phyloP scores from a whole-genome alignment of 495 filamentous ascomycete species.

The Durotheca rogersii region DNA sequence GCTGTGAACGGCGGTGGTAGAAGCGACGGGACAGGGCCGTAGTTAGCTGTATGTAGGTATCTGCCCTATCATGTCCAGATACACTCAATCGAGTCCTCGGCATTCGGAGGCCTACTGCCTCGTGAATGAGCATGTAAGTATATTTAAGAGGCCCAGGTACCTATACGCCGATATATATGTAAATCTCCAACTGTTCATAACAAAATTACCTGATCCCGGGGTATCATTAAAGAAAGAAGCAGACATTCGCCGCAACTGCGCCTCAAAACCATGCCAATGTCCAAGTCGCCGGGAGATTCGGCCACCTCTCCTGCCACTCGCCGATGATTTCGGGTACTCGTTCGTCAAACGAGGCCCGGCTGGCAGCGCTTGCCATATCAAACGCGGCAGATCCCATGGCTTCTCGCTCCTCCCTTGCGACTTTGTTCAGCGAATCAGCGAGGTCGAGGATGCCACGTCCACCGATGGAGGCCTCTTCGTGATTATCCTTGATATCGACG shows the following conservation, averaged over 20 bases:
- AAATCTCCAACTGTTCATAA: not conserved
- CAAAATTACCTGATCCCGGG: slow-evolving; percentile 20
- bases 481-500: slow-evolving; percentile 97
- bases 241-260: slow-evolving; percentile 4
- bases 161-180: not conserved
- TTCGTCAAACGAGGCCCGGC: slow-evolving; percentile 82
- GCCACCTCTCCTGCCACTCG: slow-evolving; percentile 96
- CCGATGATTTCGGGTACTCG: slow-evolving; percentile 88
- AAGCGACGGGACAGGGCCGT: no score
- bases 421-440: slow-evolving; percentile 81
- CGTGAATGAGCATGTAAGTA: no score
- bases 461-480: slow-evolving; percentile 90
- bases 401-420: slow-evolving; percentile 74
- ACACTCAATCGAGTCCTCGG: no score
- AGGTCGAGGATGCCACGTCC: slow-evolving; percentile 91
- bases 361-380: slow-evolving; percentile 65
- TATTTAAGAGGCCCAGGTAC: no score
- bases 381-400: slow-evolving; percentile 61
- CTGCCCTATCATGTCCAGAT: no score
- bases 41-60: no score
- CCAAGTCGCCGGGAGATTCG: slow-evolving; percentile 87
- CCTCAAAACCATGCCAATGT: slow-evolving; percentile 89
- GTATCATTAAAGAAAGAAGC: slow-evolving; percentile 30
- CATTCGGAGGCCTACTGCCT: no score
- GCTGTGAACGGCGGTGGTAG: no score